Conservation (phyloP, 805 yeast genomes). For the Ogataea degrootiae region DNA sequence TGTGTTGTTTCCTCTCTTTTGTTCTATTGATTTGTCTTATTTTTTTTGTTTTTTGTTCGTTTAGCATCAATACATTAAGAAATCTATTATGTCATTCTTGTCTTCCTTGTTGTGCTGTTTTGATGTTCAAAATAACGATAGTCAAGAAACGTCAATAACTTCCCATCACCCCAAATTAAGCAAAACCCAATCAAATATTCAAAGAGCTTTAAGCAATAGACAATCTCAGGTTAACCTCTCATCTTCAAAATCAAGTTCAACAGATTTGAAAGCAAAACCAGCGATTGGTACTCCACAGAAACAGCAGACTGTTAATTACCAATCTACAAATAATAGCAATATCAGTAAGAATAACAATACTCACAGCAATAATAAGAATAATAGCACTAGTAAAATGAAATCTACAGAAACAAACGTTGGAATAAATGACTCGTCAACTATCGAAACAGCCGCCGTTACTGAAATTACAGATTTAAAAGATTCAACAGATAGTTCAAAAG, state of each 20-base stretch:
- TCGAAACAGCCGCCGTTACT: constrained; percentile 17
- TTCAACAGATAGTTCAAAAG: constrained; percentile 32
- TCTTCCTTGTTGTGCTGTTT: constrained; percentile 33
- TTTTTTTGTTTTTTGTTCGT: too few species aligned
- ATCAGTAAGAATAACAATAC: background rate
- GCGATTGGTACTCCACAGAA: background rate
- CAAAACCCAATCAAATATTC: constrained; percentile 31
- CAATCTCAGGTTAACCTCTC: constrained; percentile 11
- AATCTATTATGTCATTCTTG: constrained; percentile 29
- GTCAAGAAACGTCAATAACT: constrained; percentile 23
- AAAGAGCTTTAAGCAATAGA: constrained; percentile 28
- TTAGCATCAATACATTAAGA: background rate
- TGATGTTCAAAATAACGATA: constrained; percentile 26
- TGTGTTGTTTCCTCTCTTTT: too few species aligned
- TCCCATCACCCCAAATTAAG: constrained; percentile 24
- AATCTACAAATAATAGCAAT: constrained; percentile 2
- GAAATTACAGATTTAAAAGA: constrained; percentile 31
- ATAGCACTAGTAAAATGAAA: too few species aligned
- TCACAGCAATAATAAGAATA: too few species aligned
- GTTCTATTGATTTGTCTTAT: too few species aligned
- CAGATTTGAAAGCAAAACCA: constrained; percentile 6
- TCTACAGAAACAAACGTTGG: background rate
- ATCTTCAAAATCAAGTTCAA: constrained; percentile 2
- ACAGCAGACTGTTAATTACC: background rate
- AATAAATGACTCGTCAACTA: background rate